Evolutionary conservation across 2,329 filamentous ascomycete genomes (phyloP).

Genomic region (Dactylella cylindrospora): DNA sequence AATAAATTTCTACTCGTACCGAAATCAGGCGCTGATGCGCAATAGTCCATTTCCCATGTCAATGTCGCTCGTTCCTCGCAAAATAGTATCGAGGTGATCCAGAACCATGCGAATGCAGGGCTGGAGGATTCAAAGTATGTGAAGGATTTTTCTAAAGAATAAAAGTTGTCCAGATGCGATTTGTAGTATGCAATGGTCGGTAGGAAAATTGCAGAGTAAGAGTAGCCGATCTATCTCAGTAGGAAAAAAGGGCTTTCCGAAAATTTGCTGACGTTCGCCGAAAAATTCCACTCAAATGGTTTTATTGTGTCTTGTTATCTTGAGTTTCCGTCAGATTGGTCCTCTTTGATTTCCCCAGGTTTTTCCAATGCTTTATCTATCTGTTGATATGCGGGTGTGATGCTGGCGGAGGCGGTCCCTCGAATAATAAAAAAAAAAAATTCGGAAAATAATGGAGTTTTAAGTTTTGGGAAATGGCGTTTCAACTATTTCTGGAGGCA

Average conservation of each 20-base stretch:
- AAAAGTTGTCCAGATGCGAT: too few species aligned
- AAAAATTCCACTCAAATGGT: constrained; percentile 14
- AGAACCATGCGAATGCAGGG: too few species aligned
- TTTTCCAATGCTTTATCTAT: constrained; percentile 13
- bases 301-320: constrained; percentile 3
- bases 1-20: constrained; percentile 30
- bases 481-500: constrained; percentile 43
- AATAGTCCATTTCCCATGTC: constrained; percentile 44
- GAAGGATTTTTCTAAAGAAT: too few species aligned
- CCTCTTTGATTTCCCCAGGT: constrained; percentile 29
- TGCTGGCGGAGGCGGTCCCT: constrained; percentile 30
- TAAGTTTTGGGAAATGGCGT: constrained; percentile 32
- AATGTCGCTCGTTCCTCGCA: too few species aligned
- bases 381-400: constrained; percentile 13
- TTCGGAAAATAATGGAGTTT: constrained; percentile 42
- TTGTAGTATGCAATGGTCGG: too few species aligned
- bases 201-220: too few species aligned
- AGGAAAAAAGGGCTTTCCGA: too few species aligned
- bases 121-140: too few species aligned
- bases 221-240: too few species aligned
- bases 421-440: constrained; percentile 43
- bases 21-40: constrained; percentile 44
- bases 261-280: constrained; percentile 20
- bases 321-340: constrained; percentile 12
- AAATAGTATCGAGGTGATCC: too few species aligned